Base-by-base conservation (phyloP, 306 rosid species). In the Senna tora region DNA sequence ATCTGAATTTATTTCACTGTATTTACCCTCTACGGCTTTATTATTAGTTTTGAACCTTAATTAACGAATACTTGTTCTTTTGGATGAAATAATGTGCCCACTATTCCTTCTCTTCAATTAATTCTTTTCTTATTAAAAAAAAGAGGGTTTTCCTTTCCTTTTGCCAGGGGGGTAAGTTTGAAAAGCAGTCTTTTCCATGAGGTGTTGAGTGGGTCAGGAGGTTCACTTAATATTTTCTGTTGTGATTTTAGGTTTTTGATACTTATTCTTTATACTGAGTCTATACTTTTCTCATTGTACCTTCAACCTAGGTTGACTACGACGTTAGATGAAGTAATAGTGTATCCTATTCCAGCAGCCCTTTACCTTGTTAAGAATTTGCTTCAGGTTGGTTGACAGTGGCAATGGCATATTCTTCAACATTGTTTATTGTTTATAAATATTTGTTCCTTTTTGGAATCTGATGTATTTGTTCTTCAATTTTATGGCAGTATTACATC, bases 291-390 rank as follows among this genome's bases (percentile, higher is more conserved):
- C 25, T 62, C 19, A 52, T 53, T 58, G 41, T 81, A 52, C 72
- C 70, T 39, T 75, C 80, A 43, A 75, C 49, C 70, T 88, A 93
- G 98, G 87, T 69, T 91, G 91, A 75, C 83, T 77, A 88, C 97
- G 16, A 87, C 96, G 11, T 52, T 87, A 42, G 90, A 91, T 75
- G 99, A 91, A 90, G 96, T 91, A 72, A 89, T 81, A 51, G 96
- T 91, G 46, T 91, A 87, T 77, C 99, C 97, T 62, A 91, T 94
- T 80, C 99, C 97, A 30, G 97, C 97, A 25, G 85, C 77, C 4
- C 99, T 94, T 67, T 94, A 94, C 84, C 92, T 91, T 25, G 88
- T 94, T 15, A 94, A 94, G 76, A 94, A 94, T 73, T 77, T 94
- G 85, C 99, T 94, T 77, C 99, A 91, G 97, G 96, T 93, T 83